Conservation (phyloP, 192 early-diverging fungal species). For the Chytriomyces hyalinus region DNA sequence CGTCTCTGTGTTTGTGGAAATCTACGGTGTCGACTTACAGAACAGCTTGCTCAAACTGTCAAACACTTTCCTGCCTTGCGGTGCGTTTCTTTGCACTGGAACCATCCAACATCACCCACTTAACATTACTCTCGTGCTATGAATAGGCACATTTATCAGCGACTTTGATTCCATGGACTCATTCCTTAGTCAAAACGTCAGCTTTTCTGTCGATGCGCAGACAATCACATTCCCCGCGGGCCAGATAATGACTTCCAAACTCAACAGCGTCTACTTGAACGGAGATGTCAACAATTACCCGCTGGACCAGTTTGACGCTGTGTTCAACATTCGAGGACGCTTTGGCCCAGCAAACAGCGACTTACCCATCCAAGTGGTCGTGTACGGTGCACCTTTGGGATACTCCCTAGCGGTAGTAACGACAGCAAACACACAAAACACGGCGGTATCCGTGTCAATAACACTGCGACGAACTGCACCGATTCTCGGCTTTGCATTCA, state of each 20-base stretch:
- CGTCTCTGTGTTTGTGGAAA: neutral
- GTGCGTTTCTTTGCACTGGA: neutral
- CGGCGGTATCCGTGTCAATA: neutral
- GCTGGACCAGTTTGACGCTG: neutral
- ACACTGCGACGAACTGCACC: neutral
- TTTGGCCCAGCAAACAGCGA: neutral
- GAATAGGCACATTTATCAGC: neutral
- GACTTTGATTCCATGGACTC: neutral
- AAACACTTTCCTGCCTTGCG: neutral
- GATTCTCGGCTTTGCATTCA: neutral
- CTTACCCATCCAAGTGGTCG: neutral
- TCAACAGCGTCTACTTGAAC: neutral
- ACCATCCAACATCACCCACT: neutral
- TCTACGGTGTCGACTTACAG: neutral
- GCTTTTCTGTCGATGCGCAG: neutral
- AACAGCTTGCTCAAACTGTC: neutral
- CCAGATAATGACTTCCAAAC: neutral
- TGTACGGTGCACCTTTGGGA: neutral
- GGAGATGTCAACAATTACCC: constrained; percentile 20
- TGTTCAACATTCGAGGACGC: neutral
- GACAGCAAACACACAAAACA: neutral
- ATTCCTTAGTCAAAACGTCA: neutral
- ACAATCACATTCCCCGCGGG: neutral
- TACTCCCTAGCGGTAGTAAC: neutral
- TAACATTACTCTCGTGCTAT: neutral